Evolutionary conservation across 1,139 yeast genomes (phyloP), one percentile per base, ranked within the genome.

Genomic region (Lodderomyces parapsilosis): DNA sequence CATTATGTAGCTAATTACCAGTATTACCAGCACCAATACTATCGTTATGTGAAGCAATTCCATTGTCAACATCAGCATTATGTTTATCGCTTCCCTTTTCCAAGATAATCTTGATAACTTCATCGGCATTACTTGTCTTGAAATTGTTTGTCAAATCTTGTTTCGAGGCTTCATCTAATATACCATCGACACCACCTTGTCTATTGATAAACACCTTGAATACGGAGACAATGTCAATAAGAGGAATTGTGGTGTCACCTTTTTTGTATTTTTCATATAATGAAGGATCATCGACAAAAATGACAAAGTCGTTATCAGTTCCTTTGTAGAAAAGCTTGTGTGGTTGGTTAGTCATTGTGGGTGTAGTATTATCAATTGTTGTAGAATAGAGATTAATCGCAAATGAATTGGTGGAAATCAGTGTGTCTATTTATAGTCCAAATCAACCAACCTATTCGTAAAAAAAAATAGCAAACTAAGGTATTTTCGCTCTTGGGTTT

Each of bases 161-260:
- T 45, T 79, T 75, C n/a, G 91, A 82, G 2, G 94, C 95, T 56
- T 80, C 83, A 47, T 83, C 89, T 28, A 85, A 62, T 7, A 76
- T 74, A 44, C 95, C 95, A 54, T 81, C 87, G 3, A 79, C 67
- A 27, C 96, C 96, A 39, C 86, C 86, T 38, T 71, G 71, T 50
- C 77, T 75, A 47, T 79, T 75, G 25, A 77, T 71, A 59, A 75
- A 87, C 13, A 87, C 75, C 56, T 83, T 78, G 68, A 79, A 86
- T 14, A 77, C 71, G 0, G 83, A 82, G 2, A 86, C 82, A 20
- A 84, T 76, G 34, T 82, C 83, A 11, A 83, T 71, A 49, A 87
- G 66, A 32, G 94, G 86, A 38, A 80, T 62, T 15, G 81, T 65
- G 30, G 78, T 59, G 49, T 76, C 74, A 36, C 81, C 80, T 38